phyloP scores from a whole-genome alignment of 139 green algal species.

The Chlorella sp. region DNA sequence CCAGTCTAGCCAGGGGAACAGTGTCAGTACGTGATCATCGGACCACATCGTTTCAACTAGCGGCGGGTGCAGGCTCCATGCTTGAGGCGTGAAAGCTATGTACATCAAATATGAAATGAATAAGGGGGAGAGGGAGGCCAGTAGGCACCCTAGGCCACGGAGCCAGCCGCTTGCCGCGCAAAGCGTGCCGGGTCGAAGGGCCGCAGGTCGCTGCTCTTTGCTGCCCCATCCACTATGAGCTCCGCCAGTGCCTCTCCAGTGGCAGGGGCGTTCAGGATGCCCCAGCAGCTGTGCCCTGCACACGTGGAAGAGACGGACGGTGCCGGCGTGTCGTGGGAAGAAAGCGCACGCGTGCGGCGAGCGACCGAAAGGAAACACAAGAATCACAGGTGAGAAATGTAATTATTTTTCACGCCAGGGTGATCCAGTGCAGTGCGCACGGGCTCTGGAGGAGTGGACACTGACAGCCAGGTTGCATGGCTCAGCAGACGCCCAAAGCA shows the following conservation, averaged over 20 bases:
- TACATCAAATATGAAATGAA: background rate
- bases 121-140: background rate
- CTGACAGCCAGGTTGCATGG: background rate
- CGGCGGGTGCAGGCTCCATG: background rate
- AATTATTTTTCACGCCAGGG: background rate
- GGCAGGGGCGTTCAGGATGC: conserved; percentile 81
- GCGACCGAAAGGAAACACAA: too few species aligned
- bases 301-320: background rate
- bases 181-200: conserved; percentile 61
- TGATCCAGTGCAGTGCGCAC: background rate
- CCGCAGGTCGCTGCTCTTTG: conserved; percentile 48
- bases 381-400: background rate
- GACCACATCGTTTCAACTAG: background rate
- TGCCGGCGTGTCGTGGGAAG: too few species aligned
- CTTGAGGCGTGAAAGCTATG: background rate
- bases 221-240: conserved; percentile 60
- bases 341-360: too few species aligned
- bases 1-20: too few species aligned
- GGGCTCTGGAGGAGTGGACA: too few species aligned
- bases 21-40: background rate
- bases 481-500: background rate
- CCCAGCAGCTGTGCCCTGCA: conserved; percentile 65
- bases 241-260: conserved; percentile 81
- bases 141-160: background rate
- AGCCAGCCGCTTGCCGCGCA: background rate